Evolutionary conservation across 805 yeast species (phyloP).

Genomic region (Ogataea pignaliae): DNA sequence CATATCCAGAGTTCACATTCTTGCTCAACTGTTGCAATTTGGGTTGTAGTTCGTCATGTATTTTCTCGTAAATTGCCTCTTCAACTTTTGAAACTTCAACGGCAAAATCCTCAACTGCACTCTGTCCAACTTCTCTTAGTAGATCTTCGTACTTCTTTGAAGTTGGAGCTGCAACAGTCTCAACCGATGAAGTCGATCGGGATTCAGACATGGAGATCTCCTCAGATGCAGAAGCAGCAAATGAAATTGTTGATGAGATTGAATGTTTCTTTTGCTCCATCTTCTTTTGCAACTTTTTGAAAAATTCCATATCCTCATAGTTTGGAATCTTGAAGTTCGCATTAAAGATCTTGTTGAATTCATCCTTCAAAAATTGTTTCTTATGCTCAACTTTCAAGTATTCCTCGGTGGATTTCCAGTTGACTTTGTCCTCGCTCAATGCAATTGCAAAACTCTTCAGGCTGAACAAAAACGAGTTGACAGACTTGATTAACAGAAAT

Average conservation of each 20-base stretch:
- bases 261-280: background rate
- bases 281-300: slow-evolving; percentile 14
- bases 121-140: slow-evolving; percentile 34
- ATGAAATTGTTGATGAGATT: too few relatives aligned
- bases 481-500: background rate
- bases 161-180: slow-evolving; percentile 15
- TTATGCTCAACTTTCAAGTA: slow-evolving; percentile 27
- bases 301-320: slow-evolving; percentile 21
- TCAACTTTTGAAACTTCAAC: slow-evolving; percentile 31
- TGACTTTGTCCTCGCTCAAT: slow-evolving; percentile 16
- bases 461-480: slow-evolving; percentile 5
- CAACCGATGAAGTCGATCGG: slow-evolving; percentile 9
- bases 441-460: slow-evolving; percentile 11
- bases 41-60: slow-evolving; percentile 30
- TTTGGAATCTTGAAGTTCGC: slow-evolving; percentile 27
- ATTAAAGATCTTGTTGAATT: slow-evolving; percentile 26
- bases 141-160: slow-evolving; percentile 26
- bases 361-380: slow-evolving; percentile 28
- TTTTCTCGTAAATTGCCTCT: slow-evolving; percentile 18
- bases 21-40: slow-evolving; percentile 31
- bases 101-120: slow-evolving; percentile 36
- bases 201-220: slow-evolving; percentile 4
- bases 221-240: slow-evolving; percentile 2
- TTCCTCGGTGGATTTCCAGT: slow-evolving; percentile 22
- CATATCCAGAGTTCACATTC: slow-evolving; percentile 23